Conservation (phyloP, 768 basidiomycete species). For the Kwoniella pini region DNA sequence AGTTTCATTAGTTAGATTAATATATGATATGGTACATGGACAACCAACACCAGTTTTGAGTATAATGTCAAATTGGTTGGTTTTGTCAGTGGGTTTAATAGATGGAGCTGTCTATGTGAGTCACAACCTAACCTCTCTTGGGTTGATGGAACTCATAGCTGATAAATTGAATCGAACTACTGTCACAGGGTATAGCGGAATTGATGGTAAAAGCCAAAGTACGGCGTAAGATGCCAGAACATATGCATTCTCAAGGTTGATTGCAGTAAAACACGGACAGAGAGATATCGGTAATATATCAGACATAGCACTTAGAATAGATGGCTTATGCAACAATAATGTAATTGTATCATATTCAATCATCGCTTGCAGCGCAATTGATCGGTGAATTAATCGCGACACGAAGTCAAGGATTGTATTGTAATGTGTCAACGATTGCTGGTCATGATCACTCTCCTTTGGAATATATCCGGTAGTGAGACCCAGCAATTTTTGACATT, state of each 20-base stretch:
- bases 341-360: neutral
- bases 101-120: constrained; percentile 52
- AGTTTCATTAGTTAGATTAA: constrained; percentile 45
- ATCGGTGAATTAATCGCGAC: too few species aligned
- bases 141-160: neutral
- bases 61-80: constrained; percentile 46
- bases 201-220: constrained; percentile 43
- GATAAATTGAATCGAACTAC: neutral
- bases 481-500: too few species aligned
- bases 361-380: neutral
- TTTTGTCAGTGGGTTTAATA: constrained; percentile 49
- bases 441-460: too few species aligned
- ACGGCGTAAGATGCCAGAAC: constrained; percentile 46
- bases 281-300: neutral
- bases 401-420: too few species aligned
- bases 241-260: constrained; percentile 8
- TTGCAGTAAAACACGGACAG: neutral
- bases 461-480: too few species aligned
- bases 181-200: constrained; percentile 46
- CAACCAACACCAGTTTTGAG: constrained; percentile 30
- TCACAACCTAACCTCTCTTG: constrained; percentile 1
- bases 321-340: neutral
- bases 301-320: neutral
- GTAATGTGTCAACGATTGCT: too few species aligned
- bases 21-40: constrained; percentile 49